Conservation (phyloP, 1,284 basidiomycete genomes). For the Rhodotorula mucilaginosa region DNA sequence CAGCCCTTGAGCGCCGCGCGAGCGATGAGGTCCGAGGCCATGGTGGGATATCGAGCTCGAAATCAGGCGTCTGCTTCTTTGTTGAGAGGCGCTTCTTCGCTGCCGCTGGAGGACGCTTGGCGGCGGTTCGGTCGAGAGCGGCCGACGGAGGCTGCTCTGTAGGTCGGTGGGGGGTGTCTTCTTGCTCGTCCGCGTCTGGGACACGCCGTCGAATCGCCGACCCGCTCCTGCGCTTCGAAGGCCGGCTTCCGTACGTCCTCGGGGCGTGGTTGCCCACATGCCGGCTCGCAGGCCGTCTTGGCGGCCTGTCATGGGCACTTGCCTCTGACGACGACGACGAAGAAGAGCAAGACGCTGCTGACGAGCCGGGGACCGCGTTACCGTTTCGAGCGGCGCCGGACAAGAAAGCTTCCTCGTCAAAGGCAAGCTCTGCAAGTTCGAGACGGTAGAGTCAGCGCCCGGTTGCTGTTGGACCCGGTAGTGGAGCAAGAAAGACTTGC, state of each 20-base stretch:
- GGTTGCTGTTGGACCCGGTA: neutral
- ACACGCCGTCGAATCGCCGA: no score
- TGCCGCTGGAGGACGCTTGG: neutral
- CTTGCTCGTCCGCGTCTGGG: no score
- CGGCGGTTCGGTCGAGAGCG: neutral
- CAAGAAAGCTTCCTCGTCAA: slow-evolving; percentile 33
- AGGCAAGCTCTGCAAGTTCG: neutral
- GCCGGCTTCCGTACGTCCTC: no score
- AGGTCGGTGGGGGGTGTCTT: no score
- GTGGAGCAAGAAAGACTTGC: neutral
- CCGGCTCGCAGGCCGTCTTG: no score
- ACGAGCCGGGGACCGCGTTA: neutral
- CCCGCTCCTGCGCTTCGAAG: no score
- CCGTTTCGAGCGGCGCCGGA: neutral
- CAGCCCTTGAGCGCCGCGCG: neutral
- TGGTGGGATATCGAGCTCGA: neutral
- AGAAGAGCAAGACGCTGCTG: no score
- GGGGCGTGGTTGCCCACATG: no score
- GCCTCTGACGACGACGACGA: no score
- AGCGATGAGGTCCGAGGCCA: neutral
- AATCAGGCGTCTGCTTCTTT: neutral
- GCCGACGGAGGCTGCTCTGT: no score
- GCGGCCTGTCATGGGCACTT: no score
- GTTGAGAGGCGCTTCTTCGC: neutral
- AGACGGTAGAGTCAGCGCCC: no score